Evolutionary conservation across 768 basidiomycete genomes (phyloP).

Genomic region (Kwoniella dejecticola): DNA sequence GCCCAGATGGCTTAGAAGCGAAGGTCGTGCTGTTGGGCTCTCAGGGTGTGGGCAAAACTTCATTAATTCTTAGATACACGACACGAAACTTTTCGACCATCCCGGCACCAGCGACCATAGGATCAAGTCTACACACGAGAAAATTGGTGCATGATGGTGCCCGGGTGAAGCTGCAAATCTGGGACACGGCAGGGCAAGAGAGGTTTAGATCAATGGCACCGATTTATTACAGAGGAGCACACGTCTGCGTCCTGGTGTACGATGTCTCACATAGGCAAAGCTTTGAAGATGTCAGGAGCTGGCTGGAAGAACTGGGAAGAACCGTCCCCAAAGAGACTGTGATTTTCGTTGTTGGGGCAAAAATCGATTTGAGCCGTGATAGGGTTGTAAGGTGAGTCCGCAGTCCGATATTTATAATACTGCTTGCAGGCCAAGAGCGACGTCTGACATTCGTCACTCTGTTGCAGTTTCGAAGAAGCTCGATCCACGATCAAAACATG

Average conservation of each 20-base stretch:
- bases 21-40: slow-evolving; percentile 53
- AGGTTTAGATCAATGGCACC: slow-evolving; percentile 52
- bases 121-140: slow-evolving; percentile 45
- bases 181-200: slow-evolving; percentile 56
- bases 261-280: slow-evolving; percentile 45
- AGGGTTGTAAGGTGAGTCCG: slow-evolving; percentile 42
- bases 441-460: too few species aligned
- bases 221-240: slow-evolving; percentile 52
- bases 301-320: slow-evolving; percentile 47
- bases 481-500: slow-evolving; percentile 29
- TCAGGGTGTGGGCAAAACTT: slow-evolving; percentile 53
- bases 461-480: slow-evolving; percentile 36
- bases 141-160: slow-evolving; percentile 50
- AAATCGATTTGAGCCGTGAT: slow-evolving; percentile 37
- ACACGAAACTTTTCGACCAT: slow-evolving; percentile 34
- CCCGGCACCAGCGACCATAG: slow-evolving; percentile 42
- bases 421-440: too few species aligned
- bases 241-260: slow-evolving; percentile 49
- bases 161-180: slow-evolving; percentile 48
- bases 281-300: slow-evolving; percentile 46
- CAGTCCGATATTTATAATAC: background rate
- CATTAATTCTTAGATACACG: slow-evolving; percentile 50
- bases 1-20: slow-evolving; percentile 48
- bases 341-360: slow-evolving; percentile 47
- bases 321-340: slow-evolving; percentile 50